Conservation (phyloP, 371 early-diverging fungal species). For the Zopfochytrium polystomum region DNA sequence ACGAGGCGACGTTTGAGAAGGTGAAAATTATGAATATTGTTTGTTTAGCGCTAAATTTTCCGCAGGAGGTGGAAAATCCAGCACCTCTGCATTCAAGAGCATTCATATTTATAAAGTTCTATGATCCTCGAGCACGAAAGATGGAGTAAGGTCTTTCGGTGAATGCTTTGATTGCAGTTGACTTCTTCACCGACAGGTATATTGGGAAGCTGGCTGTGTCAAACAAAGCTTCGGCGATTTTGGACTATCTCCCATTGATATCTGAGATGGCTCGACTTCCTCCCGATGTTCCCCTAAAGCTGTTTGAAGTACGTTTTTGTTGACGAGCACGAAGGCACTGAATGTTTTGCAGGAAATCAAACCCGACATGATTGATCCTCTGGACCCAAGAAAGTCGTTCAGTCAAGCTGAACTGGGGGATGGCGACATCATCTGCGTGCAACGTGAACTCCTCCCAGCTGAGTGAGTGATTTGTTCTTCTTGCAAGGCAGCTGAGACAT, state of each 20-base stretch:
- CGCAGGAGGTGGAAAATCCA: not conserved
- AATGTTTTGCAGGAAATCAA: slow-evolving; percentile 69
- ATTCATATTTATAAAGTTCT: slow-evolving; percentile 78
- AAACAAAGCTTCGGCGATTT: slow-evolving; percentile 49
- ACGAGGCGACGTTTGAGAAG: not conserved
- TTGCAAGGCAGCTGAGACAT: not conserved
- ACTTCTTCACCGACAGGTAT: slow-evolving; percentile 33
- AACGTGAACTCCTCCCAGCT: slow-evolving; percentile 50
- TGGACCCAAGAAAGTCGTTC: slow-evolving; percentile 59
- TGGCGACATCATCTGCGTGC: slow-evolving; percentile 90
- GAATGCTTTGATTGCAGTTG: slow-evolving; percentile 7
- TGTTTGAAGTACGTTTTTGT: slow-evolving; percentile 57
- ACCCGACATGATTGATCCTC: slow-evolving; percentile 75
- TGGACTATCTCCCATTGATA: slow-evolving; percentile 62
- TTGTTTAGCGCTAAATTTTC: not conserved
- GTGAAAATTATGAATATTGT: not conserved
- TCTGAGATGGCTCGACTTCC: slow-evolving; percentile 49
- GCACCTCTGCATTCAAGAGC: too few relatives aligned
- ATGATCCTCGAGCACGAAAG: slow-evolving; percentile 59
- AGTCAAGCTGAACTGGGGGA: slow-evolving; percentile 73
- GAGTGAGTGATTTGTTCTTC: slow-evolving; percentile 43
- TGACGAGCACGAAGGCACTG: not conserved
- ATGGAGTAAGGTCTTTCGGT: slow-evolving; percentile 54
- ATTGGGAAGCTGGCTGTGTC: slow-evolving; percentile 31
- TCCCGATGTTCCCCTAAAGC: slow-evolving; percentile 47